These are phyloP conservation scores for Debaryomyces tyrocola DNA, from an alignment of 805 yeast species.

Conservation along the genomic window DNA sequence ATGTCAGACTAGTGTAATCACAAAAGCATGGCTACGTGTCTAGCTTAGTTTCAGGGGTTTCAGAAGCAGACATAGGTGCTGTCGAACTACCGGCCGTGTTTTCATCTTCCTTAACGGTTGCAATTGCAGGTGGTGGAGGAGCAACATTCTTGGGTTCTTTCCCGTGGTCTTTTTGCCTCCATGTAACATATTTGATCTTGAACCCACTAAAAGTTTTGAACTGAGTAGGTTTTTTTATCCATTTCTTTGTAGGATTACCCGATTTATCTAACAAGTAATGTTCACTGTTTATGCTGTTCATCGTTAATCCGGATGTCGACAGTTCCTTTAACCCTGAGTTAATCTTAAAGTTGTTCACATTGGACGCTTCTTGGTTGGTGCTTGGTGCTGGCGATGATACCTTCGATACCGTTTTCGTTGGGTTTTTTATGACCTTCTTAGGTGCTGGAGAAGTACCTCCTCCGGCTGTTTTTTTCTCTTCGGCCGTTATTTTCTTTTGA, in stretches of 20 bases:
- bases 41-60: background rate
- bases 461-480: constrained; percentile 21
- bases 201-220: constrained; percentile 47
- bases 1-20: too few relatives aligned
- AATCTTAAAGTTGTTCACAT: constrained; percentile 23
- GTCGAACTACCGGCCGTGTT: too few relatives aligned
- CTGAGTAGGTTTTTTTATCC: constrained; percentile 33
- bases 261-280: constrained; percentile 32
- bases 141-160: constrained; percentile 10
- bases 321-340: constrained; percentile 41
- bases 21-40: background rate
- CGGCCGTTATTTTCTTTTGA: constrained; percentile 31
- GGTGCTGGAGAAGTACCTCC: constrained; percentile 1
- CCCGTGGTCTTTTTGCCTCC: constrained; percentile 12
- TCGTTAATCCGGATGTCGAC: constrained; percentile 41
- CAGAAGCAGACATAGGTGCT: background rate
- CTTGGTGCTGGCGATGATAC: constrained; percentile 30
- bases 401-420: constrained; percentile 15
- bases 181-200: constrained; percentile 28
- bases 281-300: constrained; percentile 30
- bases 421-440: background rate
- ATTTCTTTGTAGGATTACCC: constrained; percentile 32
- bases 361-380: constrained; percentile 6
- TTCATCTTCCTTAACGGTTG: too few relatives aligned
- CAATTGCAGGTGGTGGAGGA: too few relatives aligned